Conservation (phyloP, 2,329 filamentous ascomycete species). For the Penicillium sp. region DNA sequence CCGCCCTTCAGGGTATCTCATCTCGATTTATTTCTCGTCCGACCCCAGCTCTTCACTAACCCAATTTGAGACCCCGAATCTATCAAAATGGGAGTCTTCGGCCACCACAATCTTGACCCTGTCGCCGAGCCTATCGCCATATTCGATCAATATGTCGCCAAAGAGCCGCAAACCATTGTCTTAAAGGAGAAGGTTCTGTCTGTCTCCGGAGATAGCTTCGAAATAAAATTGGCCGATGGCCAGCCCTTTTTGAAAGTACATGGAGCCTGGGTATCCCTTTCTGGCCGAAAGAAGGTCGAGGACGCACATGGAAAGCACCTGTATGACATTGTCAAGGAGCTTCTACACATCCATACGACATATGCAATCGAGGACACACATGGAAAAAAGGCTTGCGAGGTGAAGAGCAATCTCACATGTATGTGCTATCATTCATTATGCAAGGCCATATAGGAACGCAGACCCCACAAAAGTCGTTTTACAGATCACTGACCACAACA, state of each 20-base stretch:
- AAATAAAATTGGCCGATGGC: conserved; percentile 59
- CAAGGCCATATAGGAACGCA: not conserved
- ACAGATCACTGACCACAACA: conserved; percentile 11
- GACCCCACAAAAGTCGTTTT: not conserved
- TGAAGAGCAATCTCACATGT: conserved; percentile 59
- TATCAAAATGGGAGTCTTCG: conserved; percentile 13
- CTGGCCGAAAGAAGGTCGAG: conserved; percentile 25
- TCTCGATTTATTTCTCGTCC: no score
- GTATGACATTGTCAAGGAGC: conserved; percentile 27
- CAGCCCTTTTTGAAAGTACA: conserved; percentile 58
- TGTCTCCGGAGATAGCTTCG: conserved; percentile 65
- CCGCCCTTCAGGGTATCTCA: no score
- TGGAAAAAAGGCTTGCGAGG: conserved; percentile 54
- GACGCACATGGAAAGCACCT: conserved; percentile 21
- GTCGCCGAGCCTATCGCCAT: conserved; percentile 21
- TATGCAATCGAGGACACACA: conserved; percentile 44
- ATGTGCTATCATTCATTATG: conserved; percentile 28
- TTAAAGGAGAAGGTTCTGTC: conserved; percentile 65
- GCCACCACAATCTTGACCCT: conserved; percentile 16
- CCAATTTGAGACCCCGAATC: no score
- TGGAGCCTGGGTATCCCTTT: conserved; percentile 50
- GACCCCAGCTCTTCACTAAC: no score
- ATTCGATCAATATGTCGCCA: conserved; percentile 20
- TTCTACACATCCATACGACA: conserved; percentile 23
- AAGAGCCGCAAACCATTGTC: conserved; percentile 48